phyloP scores from a whole-genome alignment of 164 flowering plant species.

The Santalum album region DNA sequence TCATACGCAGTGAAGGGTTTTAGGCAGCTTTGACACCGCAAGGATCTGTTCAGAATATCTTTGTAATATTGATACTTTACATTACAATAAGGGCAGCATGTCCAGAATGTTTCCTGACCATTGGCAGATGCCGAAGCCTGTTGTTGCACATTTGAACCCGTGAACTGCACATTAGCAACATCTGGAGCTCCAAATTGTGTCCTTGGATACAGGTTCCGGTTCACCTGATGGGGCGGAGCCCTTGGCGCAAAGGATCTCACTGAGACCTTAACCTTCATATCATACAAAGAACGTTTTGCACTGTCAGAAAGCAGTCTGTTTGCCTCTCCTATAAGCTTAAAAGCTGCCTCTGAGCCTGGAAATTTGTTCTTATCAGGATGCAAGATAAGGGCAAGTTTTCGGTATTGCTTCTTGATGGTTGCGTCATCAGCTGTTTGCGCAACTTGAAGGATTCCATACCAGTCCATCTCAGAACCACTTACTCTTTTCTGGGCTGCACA shows the following conservation, averaged over 20 bases:
- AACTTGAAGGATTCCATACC: constrained; percentile 47
- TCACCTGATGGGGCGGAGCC: not conserved
- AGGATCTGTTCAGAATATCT: not conserved
- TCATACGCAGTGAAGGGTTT: not conserved
- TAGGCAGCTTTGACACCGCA: not conserved
- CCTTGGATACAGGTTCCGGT: not conserved
- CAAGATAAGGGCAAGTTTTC: constrained; percentile 37
- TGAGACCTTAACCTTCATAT: not conserved
- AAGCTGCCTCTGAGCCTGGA: constrained; percentile 50
- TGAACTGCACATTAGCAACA: not conserved
- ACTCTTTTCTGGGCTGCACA: constrained; percentile 29
- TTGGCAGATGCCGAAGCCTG: not conserved
- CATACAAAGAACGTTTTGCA: not conserved
- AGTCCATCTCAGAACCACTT: constrained; percentile 29
- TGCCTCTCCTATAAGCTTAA: constrained; percentile 48
- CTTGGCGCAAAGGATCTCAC: not conserved
- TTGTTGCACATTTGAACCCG: not conserved
- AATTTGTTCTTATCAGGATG: constrained; percentile 59
- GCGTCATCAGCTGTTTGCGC: constrained; percentile 32
- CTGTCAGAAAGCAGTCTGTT: constrained; percentile 22
- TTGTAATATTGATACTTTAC: not conserved
- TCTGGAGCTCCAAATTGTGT: not conserved
- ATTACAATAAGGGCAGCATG: not conserved
- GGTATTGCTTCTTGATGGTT: constrained; percentile 36
- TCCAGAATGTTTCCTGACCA: not conserved